These are phyloP conservation scores for Boletus mariae DNA, from an alignment of 1,284 basidiomycete genomes.

Conservation along the genomic window DNA sequence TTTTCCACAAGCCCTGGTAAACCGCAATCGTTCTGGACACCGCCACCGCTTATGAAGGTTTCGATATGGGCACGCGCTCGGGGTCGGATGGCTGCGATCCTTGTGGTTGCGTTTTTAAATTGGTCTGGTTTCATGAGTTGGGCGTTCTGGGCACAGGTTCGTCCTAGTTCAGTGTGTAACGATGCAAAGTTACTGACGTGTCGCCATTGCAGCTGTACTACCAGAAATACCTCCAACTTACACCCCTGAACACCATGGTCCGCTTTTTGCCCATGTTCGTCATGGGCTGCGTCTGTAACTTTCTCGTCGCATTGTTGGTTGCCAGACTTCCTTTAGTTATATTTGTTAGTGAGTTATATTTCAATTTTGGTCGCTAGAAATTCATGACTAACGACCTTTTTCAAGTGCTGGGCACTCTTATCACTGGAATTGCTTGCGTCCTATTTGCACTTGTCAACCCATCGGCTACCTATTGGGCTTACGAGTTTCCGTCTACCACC, in stretches of 20 bases:
- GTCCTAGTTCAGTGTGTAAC: slow-evolving; percentile 2
- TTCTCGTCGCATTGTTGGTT: slow-evolving; percentile 62
- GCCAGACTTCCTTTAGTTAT: slow-evolving; percentile 52
- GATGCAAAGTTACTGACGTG: slow-evolving; percentile 6
- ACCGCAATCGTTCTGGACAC: slow-evolving; percentile 36
- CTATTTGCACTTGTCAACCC: slow-evolving; percentile 72
- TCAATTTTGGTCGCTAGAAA: not conserved
- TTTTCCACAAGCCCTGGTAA: slow-evolving; percentile 16
- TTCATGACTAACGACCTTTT: not conserved
- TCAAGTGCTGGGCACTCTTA: slow-evolving; percentile 51
- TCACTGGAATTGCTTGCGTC: slow-evolving; percentile 64
- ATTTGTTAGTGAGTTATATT: slow-evolving; percentile 47
- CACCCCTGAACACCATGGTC: slow-evolving; percentile 68
- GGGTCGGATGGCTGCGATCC: slow-evolving; percentile 58
- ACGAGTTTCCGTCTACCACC: slow-evolving; percentile 75
- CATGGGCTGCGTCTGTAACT: slow-evolving; percentile 65
- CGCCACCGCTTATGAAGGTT: slow-evolving; percentile 61
- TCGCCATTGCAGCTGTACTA: slow-evolving; percentile 52
- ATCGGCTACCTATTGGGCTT: slow-evolving; percentile 69
- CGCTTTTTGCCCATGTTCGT: slow-evolving; percentile 77
- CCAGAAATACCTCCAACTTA: slow-evolving; percentile 55
- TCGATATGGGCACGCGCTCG: slow-evolving; percentile 58
- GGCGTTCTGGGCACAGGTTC: slow-evolving; percentile 49
- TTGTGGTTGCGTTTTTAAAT: slow-evolving; percentile 58
- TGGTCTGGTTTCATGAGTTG: slow-evolving; percentile 57